Percentiles rank a stretch among this genome's conserved stretches.
Evolutionary conservation across 371 early-diverging fungal species (phyloP).

Genomic region (Mucor saturninus): DNA sequence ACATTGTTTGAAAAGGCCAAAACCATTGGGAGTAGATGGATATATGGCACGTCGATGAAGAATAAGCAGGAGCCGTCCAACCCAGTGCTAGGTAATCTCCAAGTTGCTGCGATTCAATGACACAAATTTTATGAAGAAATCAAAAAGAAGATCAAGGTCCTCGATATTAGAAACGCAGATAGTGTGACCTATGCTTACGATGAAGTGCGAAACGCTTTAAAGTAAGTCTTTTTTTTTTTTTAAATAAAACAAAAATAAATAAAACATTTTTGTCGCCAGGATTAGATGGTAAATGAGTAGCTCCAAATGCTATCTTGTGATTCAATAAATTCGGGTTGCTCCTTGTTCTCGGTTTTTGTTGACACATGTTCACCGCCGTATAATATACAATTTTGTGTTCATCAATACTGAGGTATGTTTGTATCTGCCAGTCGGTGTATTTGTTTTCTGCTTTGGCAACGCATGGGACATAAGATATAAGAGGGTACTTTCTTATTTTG

Average conservation of each 20-base stretch:
- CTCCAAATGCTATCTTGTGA: conserved; percentile 14
- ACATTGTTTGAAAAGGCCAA: conserved; percentile 9
- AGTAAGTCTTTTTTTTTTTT: no score
- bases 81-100: neutral
- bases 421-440: conserved; percentile 14
- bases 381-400: conserved; percentile 5
- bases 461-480: neutral
- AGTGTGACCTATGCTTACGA: no score
- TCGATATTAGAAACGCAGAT: no score
- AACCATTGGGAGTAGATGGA: conserved; percentile 8
- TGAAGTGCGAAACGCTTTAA: no score
- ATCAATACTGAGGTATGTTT: conserved; percentile 19
- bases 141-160: no score
- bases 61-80: no score
- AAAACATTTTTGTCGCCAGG: neutral
- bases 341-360: neutral
- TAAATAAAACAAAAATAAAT: no score
- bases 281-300: conserved; percentile 4
- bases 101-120: neutral
- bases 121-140: no score
- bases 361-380: conserved; percentile 9
- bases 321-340: neutral
- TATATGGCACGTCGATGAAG: conserved; percentile 2
- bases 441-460: neutral
- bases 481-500: neutral